Evolutionary conservation across 148 eudicot species (phyloP).

Genomic region (Oxyria digyna): DNA sequence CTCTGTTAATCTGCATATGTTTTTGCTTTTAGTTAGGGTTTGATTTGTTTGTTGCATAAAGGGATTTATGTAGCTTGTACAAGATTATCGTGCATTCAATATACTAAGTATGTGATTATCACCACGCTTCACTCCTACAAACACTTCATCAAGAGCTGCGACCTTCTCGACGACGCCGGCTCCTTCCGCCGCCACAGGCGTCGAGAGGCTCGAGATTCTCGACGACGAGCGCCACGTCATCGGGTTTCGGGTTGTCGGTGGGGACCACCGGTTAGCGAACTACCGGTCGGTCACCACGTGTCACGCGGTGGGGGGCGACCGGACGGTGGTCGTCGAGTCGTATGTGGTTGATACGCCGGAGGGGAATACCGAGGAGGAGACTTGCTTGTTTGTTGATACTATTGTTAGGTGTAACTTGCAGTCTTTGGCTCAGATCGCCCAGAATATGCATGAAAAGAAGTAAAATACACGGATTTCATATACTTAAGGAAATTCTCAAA

Average conservation of each 20-base stretch:
- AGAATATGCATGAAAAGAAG: constrained; percentile 18
- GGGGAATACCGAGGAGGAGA: constrained; percentile 54
- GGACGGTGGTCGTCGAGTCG: constrained; percentile 55
- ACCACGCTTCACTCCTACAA: constrained; percentile 66
- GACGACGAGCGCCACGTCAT: constrained; percentile 63
- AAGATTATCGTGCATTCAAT: too few species aligned
- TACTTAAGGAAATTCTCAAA: too few species aligned
- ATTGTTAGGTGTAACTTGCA: constrained; percentile 63
- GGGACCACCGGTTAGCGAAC: constrained; percentile 59
- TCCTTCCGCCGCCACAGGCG: constrained; percentile 56
- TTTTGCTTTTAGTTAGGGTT: too few species aligned
- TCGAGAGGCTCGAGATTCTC: constrained; percentile 59
- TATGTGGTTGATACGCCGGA: constrained; percentile 58
- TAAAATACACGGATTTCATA: too few species aligned
- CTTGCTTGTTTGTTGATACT: constrained; percentile 64
- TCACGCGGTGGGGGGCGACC: constrained; percentile 15
- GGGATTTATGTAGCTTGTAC: too few species aligned
- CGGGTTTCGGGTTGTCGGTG: constrained; percentile 64
- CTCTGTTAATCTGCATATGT: too few species aligned
- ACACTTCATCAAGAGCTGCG: constrained; percentile 70
- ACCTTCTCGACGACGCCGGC: constrained; percentile 46
- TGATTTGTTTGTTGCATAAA: too few species aligned
- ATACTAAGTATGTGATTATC: too few species aligned
- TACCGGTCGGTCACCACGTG: constrained; percentile 59
- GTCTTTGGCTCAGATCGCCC: constrained; percentile 52